Evolutionary conservation across 1,284 basidiomycete species (phyloP), one percentile per base, ranked within the genome.

Genomic region (Ganoderma sinense): DNA sequence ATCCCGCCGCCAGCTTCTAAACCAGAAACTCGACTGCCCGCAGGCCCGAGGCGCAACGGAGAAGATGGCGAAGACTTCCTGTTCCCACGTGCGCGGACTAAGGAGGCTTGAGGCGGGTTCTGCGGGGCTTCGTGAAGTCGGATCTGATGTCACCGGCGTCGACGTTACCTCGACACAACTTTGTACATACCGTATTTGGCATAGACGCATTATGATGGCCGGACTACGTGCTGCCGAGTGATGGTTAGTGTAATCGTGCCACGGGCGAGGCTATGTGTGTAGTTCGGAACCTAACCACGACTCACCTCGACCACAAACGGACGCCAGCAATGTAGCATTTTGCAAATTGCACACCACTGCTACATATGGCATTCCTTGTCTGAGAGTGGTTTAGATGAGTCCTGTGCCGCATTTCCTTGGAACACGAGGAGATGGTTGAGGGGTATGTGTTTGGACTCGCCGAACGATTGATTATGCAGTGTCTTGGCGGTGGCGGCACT

Each of bases 121-220:
- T 20, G 55, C 18, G 31, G 36, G 29, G 18, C 31, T 36, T 58
- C 31, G 7, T 58, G 55, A 36, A 31, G 31, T 36, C 55, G 55
- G 55, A 31, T 26, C 18, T 59, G 56, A 59, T 39, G 56, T 36
- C 56, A 10, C 56, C 56, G 55, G 33, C 55, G 16, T 56, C 55
- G 31, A 51, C 48, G 48, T 51, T 13, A 51, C 26, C 23, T 20
- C 6, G 23, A 13, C 26, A 23, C 48, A 51, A 26, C 48, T 56
- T 29, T 26, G 26, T 56, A 39, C 56, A 36, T 59, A 39, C 56
- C 20, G 20, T 39, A 59, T 39, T n/a, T 23, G 33, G 33, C 56
- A 39, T 59, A 33, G 26, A 16, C 56, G 33, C 20, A 59, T 16
- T 33, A 18, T 59, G 56, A 39, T 33, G 56, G 33, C 31, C 33